Conservation (phyloP, 495 filamentous ascomycete species). For the Aspergillus leporis region DNA sequence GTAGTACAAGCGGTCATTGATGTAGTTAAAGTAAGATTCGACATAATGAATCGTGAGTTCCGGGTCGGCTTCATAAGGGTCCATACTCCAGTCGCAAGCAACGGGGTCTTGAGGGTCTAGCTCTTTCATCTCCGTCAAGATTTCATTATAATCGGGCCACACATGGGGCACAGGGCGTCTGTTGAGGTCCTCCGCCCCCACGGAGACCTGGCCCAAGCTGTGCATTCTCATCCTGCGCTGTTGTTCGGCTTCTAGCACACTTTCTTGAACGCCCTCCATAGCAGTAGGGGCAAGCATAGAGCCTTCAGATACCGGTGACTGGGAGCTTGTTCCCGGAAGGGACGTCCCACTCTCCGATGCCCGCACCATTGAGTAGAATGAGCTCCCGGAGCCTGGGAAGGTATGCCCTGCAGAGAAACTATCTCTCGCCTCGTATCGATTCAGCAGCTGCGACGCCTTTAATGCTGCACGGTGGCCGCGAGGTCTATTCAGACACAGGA, state of each 20-base stretch:
- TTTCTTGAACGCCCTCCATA: conserved; percentile 29
- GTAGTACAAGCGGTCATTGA: conserved; percentile 54
- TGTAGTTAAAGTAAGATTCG: conserved; percentile 55
- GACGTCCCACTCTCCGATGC: conserved; percentile 38
- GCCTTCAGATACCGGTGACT: conserved; percentile 40
- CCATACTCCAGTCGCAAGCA: conserved; percentile 59
- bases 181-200: conserved; percentile 17
- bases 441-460: conserved; percentile 27
- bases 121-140: conserved; percentile 36
- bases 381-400: conserved; percentile 34
- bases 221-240: conserved; percentile 23
- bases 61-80: conserved; percentile 59
- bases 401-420: conserved; percentile 17
- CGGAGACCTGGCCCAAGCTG: conserved; percentile 18
- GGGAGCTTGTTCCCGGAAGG: conserved; percentile 34
- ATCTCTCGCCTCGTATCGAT: conserved; percentile 28
- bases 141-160: conserved; percentile 33
- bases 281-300: conserved; percentile 32
- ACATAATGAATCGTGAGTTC: conserved; percentile 49
- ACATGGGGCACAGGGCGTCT: conserved; percentile 14
- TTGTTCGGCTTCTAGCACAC: conserved; percentile 29
- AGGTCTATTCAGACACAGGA: conserved; percentile 26
- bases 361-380: conserved; percentile 36
- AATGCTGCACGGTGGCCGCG: conserved; percentile 38
- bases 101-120: conserved; percentile 45